Conservation (phyloP, 179 eudicot genomes). For the Dionaea muscipula region DNA sequence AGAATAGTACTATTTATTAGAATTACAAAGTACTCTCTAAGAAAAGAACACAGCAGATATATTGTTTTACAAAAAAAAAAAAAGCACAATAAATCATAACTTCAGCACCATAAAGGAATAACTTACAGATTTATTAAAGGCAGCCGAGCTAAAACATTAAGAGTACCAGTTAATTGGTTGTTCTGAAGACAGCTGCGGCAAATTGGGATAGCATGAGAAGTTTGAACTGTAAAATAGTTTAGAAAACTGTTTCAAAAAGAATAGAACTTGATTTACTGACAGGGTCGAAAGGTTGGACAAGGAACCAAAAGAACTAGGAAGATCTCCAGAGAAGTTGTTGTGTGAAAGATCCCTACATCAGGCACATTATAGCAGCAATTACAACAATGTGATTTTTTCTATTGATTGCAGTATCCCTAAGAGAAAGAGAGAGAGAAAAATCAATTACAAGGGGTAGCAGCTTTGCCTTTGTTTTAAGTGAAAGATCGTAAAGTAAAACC, state of each 20-base stretch:
- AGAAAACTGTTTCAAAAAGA: neutral
- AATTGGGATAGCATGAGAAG: slow-evolving; percentile 15
- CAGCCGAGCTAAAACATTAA: slow-evolving; percentile 42
- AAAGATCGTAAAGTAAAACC: no score
- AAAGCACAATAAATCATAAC: slow-evolving; percentile 2
- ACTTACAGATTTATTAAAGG: slow-evolving; percentile 82
- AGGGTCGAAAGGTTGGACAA: slow-evolving; percentile 74
- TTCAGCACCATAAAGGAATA: slow-evolving; percentile 7
- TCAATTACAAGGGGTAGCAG: no score
- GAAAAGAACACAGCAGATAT: neutral
- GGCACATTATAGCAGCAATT: slow-evolving; percentile 10
- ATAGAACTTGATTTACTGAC: slow-evolving; percentile 37
- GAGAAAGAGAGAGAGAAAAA: no score
- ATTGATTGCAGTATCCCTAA: no score
- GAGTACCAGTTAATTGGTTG: slow-evolving; percentile 74
- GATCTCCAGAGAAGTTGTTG: slow-evolving; percentile 73
- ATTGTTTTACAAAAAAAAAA: no score
- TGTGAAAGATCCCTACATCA: slow-evolving; percentile 72
- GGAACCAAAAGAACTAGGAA: slow-evolving; percentile 54
- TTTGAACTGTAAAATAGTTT: neutral
- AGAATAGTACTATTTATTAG: slow-evolving; percentile 6
- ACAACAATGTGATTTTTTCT: neutral
- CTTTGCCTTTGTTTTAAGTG: no score
- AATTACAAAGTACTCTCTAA: neutral
- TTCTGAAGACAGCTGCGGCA: slow-evolving; percentile 62